Evolutionary conservation across 2,329 filamentous ascomycete genomes (phyloP), one percentile per base, ranked within the genome.

Genomic region (Cryphonectria radicalis): DNA sequence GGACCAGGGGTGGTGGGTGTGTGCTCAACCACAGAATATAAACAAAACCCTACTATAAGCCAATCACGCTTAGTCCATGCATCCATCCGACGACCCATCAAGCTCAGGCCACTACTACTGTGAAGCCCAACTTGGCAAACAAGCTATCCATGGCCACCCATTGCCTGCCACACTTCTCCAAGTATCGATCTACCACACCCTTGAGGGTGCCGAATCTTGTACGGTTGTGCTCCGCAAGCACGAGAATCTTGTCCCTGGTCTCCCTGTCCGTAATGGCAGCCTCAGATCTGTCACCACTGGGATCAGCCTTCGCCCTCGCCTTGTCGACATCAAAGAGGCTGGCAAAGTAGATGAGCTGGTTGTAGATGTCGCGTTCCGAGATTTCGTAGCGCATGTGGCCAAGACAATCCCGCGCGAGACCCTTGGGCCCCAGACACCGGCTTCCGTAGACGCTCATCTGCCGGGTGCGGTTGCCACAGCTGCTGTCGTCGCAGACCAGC

Each of bases 91-190:
- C 13, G 7, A 10, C 37, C 37, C 37, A 40, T n/a, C 28, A 8
- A 8, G 8, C 19, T 72, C 68, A 74, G 72, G 66, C 74, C 69
- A 77, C 78, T 4, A 77, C 78, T 4, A 77, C 78, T 4, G 75
- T 70, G 77, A 90, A 89, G 13, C 89, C 89, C 57, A 91, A 77
- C 80, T 90, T 91, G 35, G 88, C 87, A 85, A 97, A 98, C 74
- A 98, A 82, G 75, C 86, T 91, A 81, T 96, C 94, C 95, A 97
- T 98, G 75, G 93, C 92, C 67, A 98, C 95, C 93, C 94, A 97
- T 81, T 94, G 92, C 76, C 93, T 86, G 37, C 95, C 95, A 81
- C 94, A 97, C 83, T 95, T 96, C 77, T 94, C 93, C 76, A 97
- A 82, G 82, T 97, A 97, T 77, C 84, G 89, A 74, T 95, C 93